phyloP scores from a whole-genome alignment of 768 basidiomycete species.

The Boletus reticuloceps region DNA sequence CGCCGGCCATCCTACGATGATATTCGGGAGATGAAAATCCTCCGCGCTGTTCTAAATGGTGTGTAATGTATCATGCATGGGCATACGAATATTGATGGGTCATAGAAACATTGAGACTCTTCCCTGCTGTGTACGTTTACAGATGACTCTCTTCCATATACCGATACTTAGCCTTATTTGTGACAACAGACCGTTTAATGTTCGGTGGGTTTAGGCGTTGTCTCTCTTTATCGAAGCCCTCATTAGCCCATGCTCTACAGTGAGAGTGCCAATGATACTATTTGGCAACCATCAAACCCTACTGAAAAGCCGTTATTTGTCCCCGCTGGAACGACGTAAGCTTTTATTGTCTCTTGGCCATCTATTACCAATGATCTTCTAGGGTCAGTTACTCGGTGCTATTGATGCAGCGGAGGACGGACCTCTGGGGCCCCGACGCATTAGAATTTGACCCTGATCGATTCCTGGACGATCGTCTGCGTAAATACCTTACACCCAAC shows the following conservation, averaged over 20 bases:
- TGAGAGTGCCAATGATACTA: slow-evolving; percentile 22
- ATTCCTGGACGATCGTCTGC: slow-evolving; percentile 38
- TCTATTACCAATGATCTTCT: background rate
- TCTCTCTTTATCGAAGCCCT: background rate
- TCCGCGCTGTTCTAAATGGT: slow-evolving; percentile 46
- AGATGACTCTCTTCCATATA: background rate
- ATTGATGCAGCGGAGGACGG: slow-evolving; percentile 35
- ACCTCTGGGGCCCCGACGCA: slow-evolving; percentile 39
- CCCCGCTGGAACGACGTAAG: slow-evolving; percentile 22
- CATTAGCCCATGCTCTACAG: slow-evolving; percentile 5
- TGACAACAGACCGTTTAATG: slow-evolving; percentile 31
- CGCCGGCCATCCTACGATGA: slow-evolving; percentile 40
- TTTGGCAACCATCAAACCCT: slow-evolving; percentile 21
- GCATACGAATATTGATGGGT: background rate
- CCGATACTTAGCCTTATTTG: background rate
- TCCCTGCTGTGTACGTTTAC: slow-evolving; percentile 30
- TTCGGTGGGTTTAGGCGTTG: slow-evolving; percentile 20
- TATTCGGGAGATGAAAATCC: slow-evolving; percentile 42
- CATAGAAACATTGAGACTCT: slow-evolving; percentile 33
- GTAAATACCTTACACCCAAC: slow-evolving; percentile 35
- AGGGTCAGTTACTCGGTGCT: slow-evolving; percentile 31
- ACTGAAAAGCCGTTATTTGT: slow-evolving; percentile 30
- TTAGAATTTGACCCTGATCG: slow-evolving; percentile 39
- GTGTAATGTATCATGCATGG: background rate
- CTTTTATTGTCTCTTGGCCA: background rate